These are phyloP conservation scores for Psophocarpus tetragonolobus DNA, from an alignment of 306 rosid species.

Conservation along the genomic window DNA sequence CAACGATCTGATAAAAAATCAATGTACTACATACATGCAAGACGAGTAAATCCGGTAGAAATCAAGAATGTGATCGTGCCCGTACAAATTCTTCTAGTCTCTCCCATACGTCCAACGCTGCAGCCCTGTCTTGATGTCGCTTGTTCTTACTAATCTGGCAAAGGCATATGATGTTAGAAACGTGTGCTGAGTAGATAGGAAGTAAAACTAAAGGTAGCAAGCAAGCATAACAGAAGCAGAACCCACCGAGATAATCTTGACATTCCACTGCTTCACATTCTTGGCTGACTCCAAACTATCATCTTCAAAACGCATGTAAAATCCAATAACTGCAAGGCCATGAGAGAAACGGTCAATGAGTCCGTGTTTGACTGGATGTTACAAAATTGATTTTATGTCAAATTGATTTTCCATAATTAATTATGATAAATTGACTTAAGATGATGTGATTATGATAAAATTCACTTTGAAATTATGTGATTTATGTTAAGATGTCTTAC, in stretches of 20 bases:
- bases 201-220: constrained; percentile 2
- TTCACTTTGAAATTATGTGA: too few species aligned
- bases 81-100: constrained; percentile 91
- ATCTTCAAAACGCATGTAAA: constrained; percentile 60
- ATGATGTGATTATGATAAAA: too few species aligned
- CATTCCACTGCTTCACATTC: constrained; percentile 98
- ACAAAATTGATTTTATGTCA: too few species aligned
- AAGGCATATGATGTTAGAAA: constrained; percentile 3
- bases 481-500: too few species aligned
- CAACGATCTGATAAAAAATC: constrained; percentile 7
- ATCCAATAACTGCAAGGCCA: constrained; percentile 51
- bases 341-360: too few species aligned
- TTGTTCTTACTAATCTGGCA: constrained; percentile 95
- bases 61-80: constrained; percentile 90
- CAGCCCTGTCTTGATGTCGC: constrained; percentile 97
- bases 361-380: too few species aligned
- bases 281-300: constrained; percentile 92
- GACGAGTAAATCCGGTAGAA: constrained; percentile 23
- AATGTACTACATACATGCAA: constrained; percentile 21
- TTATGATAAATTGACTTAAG: too few species aligned
- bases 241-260: constrained; percentile 88
- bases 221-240: background rate
- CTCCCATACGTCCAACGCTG: constrained; percentile 99
- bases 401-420: too few species aligned
- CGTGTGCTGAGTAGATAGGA: background rate